Percentiles rank a stretch among this genome's conserved stretches.
These are phyloP conservation scores for Striga hermonthica DNA, from an alignment of 305 asterid genomes.

Conservation along the genomic window DNA sequence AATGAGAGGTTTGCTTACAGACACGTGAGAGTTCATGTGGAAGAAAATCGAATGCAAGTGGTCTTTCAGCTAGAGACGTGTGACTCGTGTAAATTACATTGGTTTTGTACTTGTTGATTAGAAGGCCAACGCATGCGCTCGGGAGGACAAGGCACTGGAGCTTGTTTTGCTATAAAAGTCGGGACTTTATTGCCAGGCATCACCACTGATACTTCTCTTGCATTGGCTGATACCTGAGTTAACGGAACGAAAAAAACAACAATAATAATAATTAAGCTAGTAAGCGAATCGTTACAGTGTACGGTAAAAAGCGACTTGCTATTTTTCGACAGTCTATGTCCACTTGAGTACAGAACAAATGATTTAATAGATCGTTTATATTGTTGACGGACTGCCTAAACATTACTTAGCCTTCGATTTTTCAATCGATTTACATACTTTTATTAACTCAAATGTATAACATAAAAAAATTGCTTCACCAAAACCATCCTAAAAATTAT, in stretches of 20 bases:
- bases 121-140: constrained; percentile 66
- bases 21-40: neutral
- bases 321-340: too few relatives aligned
- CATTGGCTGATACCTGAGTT: constrained; percentile 54
- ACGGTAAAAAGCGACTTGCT: neutral
- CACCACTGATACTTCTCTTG: constrained; percentile 70
- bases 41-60: neutral
- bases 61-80: constrained; percentile 26
- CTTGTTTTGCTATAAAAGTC: constrained; percentile 79
- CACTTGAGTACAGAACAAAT: too few relatives aligned
- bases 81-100: constrained; percentile 23
- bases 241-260: too few relatives aligned
- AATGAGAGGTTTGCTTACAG: neutral
- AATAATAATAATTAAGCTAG: neutral
- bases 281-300: neutral
- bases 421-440: too few relatives aligned
- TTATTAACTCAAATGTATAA: too few relatives aligned
- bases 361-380: too few relatives aligned
- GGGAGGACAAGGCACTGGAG: constrained; percentile 71
- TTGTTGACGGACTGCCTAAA: too few relatives aligned
- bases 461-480: too few relatives aligned
- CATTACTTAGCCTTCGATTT: too few relatives aligned
- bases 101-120: constrained; percentile 36
- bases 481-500: too few relatives aligned
- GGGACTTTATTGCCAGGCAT: constrained; percentile 83